These are phyloP conservation scores for Aspergillus steynii DNA, from an alignment of 495 filamentous ascomycete species.

Conservation along the genomic window DNA sequence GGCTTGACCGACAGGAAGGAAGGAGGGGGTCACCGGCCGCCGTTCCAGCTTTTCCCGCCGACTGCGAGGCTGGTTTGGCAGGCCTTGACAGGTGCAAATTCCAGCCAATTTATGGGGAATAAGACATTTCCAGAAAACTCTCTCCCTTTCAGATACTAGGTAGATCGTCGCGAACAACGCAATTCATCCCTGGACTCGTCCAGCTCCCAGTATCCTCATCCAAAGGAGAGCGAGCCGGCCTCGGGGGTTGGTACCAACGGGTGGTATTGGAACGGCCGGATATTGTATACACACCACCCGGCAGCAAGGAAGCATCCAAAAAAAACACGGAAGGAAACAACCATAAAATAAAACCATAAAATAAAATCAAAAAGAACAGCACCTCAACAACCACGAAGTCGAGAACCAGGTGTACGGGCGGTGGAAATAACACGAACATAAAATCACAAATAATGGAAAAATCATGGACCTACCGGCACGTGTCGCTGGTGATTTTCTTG, in stretches of 20 bases:
- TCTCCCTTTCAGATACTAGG: conserved; percentile 3
- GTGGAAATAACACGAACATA: conserved; percentile 10
- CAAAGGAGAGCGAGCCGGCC: background rate
- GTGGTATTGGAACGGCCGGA: background rate
- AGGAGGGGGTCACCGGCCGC: conserved; percentile 3
- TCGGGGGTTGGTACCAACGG: background rate
- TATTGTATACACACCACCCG: conserved; percentile 7
- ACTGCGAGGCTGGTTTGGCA: conserved; percentile 17
- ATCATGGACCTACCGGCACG: conserved; percentile 24
- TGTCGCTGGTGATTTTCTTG: conserved; percentile 15
- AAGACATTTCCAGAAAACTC: background rate
- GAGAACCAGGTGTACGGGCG: conserved; percentile 5
- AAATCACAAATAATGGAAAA: conserved; percentile 6
- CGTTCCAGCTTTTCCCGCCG: conserved; percentile 2
- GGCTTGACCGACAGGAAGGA: background rate
- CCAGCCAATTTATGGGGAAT: conserved; percentile 2
- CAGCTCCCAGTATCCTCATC: conserved; percentile 7
- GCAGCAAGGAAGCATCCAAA: conserved; percentile 12
- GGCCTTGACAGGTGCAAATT: conserved; percentile 13
- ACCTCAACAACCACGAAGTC: background rate
- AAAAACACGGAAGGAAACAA: background rate
- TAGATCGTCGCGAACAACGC: background rate
- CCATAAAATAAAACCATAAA: too few relatives aligned
- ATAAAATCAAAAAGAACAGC: background rate
- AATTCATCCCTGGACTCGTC: background rate